phyloP scores from a whole-genome alignment of 2,329 filamentous ascomycete genomes.

The Akanthomyces dipterigenus region DNA sequence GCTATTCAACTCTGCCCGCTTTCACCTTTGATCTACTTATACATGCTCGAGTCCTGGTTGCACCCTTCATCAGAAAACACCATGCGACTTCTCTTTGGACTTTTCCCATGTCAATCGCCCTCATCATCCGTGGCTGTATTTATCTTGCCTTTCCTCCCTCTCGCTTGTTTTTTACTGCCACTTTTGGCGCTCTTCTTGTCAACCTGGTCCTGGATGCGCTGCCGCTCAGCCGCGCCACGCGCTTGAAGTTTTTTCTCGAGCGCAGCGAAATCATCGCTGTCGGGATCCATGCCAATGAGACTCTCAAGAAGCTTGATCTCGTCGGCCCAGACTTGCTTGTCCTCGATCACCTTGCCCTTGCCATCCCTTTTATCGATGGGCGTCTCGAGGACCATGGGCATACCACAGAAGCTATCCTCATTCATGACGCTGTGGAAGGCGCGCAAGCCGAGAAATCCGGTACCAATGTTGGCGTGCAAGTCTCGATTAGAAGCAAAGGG shows the following conservation, averaged over 20 bases:
- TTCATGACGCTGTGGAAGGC: constrained; percentile 93
- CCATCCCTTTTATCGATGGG: constrained; percentile 69
- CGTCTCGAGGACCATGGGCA: constrained; percentile 96
- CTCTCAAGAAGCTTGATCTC: constrained; percentile 94
- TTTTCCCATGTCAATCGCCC: constrained; percentile 21
- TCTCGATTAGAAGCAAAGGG: constrained; percentile 77
- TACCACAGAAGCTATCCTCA: constrained; percentile 61
- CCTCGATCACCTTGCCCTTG: constrained; percentile 63
- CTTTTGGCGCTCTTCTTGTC: constrained; percentile 59
- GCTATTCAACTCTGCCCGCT: neutral
- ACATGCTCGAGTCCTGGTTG: neutral
- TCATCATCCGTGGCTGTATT: constrained; percentile 27
- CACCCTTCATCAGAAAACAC: neutral
- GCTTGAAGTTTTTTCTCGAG: constrained; percentile 60
- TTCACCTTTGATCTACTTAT: neutral
- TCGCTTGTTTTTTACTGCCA: constrained; percentile 19
- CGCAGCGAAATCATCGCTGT: constrained; percentile 62
- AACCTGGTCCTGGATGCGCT: constrained; percentile 70
- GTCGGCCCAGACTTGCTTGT: constrained; percentile 78
- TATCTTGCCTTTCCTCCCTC: constrained; percentile 32
- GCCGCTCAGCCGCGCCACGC: constrained; percentile 63
- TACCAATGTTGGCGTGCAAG: constrained; percentile 92
- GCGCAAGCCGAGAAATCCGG: constrained; percentile 82
- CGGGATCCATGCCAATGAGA: constrained; percentile 75
- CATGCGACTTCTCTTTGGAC: neutral